Evolutionary conservation across 805 yeast genomes (phyloP), one percentile per base, ranked within the genome.

Genomic region (Starmerella bombi): DNA sequence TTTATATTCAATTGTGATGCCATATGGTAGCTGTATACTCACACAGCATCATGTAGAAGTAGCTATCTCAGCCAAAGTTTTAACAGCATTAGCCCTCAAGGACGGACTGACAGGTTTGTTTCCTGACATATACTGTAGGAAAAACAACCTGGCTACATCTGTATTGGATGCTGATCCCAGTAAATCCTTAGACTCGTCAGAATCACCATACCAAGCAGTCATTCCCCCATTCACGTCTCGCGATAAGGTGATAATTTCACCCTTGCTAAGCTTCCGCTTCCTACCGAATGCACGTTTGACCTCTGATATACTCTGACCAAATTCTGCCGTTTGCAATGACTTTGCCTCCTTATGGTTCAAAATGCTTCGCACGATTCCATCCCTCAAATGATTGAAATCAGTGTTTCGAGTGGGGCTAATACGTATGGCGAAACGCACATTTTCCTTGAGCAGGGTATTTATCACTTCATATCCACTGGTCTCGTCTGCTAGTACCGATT

Each of bases 401-500:
- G 97, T 88, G 58, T 81, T 84, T 56, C 95, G 72, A 15, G 79
- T 75, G 0, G 98, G 96, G 9, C 80, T 76, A 43, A 88, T 77
- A 47, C 93, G 67, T 20, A 85, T 77, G 34, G 76, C 64, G 50
- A 84, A 69, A 42, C 75, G 70, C 27, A 79, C 71, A 12, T 75
- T 72, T 9, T 72, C 59, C 32, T 71, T 73, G 31, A 85, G 56
- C 35, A 86, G 61, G 40, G 70, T 66, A 16, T 70, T 67, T 22
- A 83, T 59, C 16, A 83, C 53, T 2, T 70, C 64, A 8, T 65
- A 62, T 1, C 88, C 74, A 25, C 64, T 55, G 6, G 59, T 63
- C 1, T 72, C 66, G 35, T 42, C 44, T 52, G 78, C 78, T 21
- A 67, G 25, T 22, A 55, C 41, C n/a, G 45, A 45, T 18, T 38